Evolutionary conservation across 345 rosid genomes (phyloP).

Genomic region (Turnera subulata): DNA sequence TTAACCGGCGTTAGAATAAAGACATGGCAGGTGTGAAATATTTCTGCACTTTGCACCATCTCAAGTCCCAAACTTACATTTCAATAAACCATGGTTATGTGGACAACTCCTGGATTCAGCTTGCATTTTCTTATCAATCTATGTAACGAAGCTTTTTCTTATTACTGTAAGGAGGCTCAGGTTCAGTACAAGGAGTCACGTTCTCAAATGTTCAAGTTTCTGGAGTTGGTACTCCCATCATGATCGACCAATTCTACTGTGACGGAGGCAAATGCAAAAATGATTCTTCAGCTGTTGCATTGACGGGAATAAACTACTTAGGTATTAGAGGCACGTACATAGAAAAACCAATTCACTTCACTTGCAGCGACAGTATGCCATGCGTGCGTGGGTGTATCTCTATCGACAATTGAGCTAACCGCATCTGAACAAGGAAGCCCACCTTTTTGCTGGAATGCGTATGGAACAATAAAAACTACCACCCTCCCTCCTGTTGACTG

Average conservation of each 20-base stretch:
- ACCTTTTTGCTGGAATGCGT: slow-evolving; percentile 93
- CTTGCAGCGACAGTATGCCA: slow-evolving; percentile 86
- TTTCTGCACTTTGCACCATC: background rate
- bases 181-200: slow-evolving; percentile 82
- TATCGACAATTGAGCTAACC: slow-evolving; percentile 59
- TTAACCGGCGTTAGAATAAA: slow-evolving; percentile 91
- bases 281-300: slow-evolving; percentile 75
- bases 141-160: slow-evolving; percentile 3
- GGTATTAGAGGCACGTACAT: slow-evolving; percentile 84
- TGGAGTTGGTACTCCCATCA: slow-evolving; percentile 82
- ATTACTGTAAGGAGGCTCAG: slow-evolving; percentile 78
- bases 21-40: slow-evolving; percentile 86
- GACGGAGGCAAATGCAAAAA: slow-evolving; percentile 69
- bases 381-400: slow-evolving; percentile 71
- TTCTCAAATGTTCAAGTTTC: slow-evolving; percentile 93
- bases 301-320: slow-evolving; percentile 83
- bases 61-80: background rate
- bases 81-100: background rate
- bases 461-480: slow-evolving; percentile 70
- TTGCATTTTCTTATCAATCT: slow-evolving; percentile 1
- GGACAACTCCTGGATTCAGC: too few species aligned
- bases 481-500: slow-evolving; percentile 82
- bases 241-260: slow-evolving; percentile 89
- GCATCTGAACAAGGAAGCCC: slow-evolving; percentile 59
- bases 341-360: slow-evolving; percentile 80